Base-by-base conservation (phyloP, 2,329 filamentous ascomycete genomes). In the Clonostachys rhizophaga region DNA sequence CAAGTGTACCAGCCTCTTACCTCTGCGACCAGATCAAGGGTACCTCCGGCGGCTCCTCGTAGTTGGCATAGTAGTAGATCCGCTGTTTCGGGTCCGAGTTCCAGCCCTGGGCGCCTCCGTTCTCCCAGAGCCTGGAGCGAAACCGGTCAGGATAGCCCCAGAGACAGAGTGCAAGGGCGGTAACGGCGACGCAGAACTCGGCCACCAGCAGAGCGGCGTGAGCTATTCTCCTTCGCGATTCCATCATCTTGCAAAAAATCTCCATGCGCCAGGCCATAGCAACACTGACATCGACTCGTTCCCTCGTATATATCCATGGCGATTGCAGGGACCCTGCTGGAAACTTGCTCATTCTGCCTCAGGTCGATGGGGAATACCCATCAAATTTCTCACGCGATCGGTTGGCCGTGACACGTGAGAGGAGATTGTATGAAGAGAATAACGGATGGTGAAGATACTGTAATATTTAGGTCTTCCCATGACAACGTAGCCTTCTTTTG, bases 41-140 rank as follows among this genome's bases (percentile, higher is more conserved):
- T 3, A 63, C 51, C 40, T 56, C 52, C 6, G 24, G 24, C 24
- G 24, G 24, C 24, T 30, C 24, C 24, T 30, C 24, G 24, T 30
- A 30, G 24, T 30, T 30, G 2, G 24, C 24, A 30, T 30, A 30
- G 24, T 30, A 30, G 9, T 30, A 30, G 24, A 60, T 59, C 39
- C 58, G 49, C 33, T 53, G 34, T 5, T 57, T 57, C 5, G 59
- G 61, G 35, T 59, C 58, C 40, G 59, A 64, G 50, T 56, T 63
- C 55, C 56, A 64, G 12, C 58, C 56, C 16, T 57, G 46, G 16
- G 52, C 55, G 20, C 58, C 57, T 13, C 58, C 59, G 20, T 62
- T 57, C 17, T 56, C 54, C 58, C 59, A 61, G 6, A 61, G 51
- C 34, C 49, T 50, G 11, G 54, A 52, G 34, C 59, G 52, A 40